Base-by-base conservation (phyloP, 2,329 filamentous ascomycete genomes). In the Pestalotiopsis sp. region DNA sequence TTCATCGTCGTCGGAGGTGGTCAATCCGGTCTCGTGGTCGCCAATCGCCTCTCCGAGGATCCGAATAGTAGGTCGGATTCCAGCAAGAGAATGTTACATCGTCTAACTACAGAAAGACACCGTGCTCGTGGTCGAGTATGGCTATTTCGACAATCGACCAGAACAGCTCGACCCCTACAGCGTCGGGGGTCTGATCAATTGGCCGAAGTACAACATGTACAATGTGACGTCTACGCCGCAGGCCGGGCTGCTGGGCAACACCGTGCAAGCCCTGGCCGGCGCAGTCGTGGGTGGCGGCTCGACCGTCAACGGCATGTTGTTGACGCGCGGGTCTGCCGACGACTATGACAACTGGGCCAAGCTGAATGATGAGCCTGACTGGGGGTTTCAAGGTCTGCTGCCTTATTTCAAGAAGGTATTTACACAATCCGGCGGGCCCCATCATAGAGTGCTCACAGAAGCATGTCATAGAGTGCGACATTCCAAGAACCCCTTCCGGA, bases 1-100 rank as follows among this genome's bases (percentile, higher is more conserved):
- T 77, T 75, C 59, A 71, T 77, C 36, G 68, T 77, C 14, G 67
- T 76, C 13, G 75, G 76, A 7, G 73, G 71, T 7, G 76, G 76
- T 4, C 72, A 76, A 49, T 72, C 74, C 9, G 75, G 75, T 4
- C 71, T 76, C 1, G 74, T 75, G 0, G 68, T 76, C 52, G 75
- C 75, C 2, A 77, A 74, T 52, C 70, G 76, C 12, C 59, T 77
- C n/a, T 73, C 74, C 7, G 73, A 75, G 65, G 56, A 77, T 56
- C 64, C 68, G 1, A 71, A 69, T 4, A 70, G 76, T 75, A 63
- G 58, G 69, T 62, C 31, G 2, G 6, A 36, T 9, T 36, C 6
- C 31, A 36, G 31, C 31, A 36, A 36, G 7, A 36, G 31, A 36
- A 36, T 36, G 7, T 9, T 36, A 36, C 31, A 36, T 9, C 7